phyloP scores from a whole-genome alignment of 2,329 filamentous ascomycete genomes.

The Hymenoscyphus fructigenus region DNA sequence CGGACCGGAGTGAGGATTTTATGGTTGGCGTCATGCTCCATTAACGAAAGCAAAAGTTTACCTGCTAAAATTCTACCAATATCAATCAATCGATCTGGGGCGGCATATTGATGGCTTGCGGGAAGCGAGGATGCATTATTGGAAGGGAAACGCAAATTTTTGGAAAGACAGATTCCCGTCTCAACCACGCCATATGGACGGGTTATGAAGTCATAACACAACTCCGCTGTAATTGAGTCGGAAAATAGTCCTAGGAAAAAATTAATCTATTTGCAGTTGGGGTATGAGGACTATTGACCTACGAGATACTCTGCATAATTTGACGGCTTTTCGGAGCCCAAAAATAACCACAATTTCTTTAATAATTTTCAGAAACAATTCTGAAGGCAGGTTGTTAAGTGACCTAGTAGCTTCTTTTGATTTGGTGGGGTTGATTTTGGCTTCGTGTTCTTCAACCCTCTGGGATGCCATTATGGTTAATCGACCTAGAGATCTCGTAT shows the following conservation, averaged over 20 bases:
- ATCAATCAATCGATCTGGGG: background rate
- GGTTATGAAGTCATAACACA: background rate
- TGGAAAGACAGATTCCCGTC: background rate
- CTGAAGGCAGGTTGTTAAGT: background rate
- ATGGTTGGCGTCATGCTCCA: background rate
- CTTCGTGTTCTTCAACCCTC: no score
- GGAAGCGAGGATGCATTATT: background rate
- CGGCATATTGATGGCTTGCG: background rate
- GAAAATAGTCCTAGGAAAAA: background rate
- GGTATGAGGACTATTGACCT: background rate
- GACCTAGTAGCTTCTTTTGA: background rate
- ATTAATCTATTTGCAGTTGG: background rate
- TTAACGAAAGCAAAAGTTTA: background rate
- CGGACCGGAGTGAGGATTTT: background rate
- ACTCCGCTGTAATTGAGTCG: background rate
- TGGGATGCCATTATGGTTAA: no score
- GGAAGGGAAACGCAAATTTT: background rate
- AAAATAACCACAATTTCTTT: background rate
- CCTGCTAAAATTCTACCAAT: no score
- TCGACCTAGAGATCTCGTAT: no score
- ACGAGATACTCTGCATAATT: background rate
- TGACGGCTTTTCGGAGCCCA: conserved; percentile 3
- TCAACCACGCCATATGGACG: background rate
- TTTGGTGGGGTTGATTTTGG: no score
- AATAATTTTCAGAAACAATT: conserved; percentile 4